A percentile compares a stretch with the other conserved stretches of the same genome.
These are phyloP conservation scores for Erysimum cheiri DNA, from an alignment of 441 rosid genomes.

Conservation along the genomic window DNA sequence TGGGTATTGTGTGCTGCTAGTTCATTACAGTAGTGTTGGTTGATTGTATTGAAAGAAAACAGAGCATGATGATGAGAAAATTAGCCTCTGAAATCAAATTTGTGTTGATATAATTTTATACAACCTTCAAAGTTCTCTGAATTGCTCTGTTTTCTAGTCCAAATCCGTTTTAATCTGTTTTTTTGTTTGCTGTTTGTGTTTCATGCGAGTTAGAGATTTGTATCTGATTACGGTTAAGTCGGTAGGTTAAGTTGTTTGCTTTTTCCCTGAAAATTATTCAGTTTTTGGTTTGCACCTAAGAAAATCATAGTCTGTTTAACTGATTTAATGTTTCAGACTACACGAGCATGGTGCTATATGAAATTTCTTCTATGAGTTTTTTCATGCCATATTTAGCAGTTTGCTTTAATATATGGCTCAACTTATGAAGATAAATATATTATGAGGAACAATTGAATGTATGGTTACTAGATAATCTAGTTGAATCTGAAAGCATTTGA, in stretches of 20 bases:
- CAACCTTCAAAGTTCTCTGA: constrained; percentile 51
- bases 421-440: constrained; percentile 1
- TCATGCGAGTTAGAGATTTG: not conserved
- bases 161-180: not conserved
- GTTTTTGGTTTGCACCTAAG: constrained; percentile 33
- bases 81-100: constrained; percentile 40
- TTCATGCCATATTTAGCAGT: not conserved
- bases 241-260: no score
- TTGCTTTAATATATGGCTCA: constrained; percentile 6
- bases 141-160: constrained; percentile 36
- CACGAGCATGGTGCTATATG: constrained; percentile 50
- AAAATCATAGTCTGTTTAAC: constrained; percentile 44
- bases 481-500: not conserved
- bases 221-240: not conserved
- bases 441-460: not conserved
- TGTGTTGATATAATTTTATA: constrained; percentile 37
- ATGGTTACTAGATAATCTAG: not conserved
- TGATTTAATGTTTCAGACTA: constrained; percentile 43
- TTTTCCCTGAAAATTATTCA: not conserved
- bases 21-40: not conserved
- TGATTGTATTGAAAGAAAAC: constrained; percentile 11
- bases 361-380: constrained; percentile 18
- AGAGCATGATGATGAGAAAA: constrained; percentile 42
- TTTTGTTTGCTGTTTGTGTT: not conserved
- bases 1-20: not conserved